Evolutionary conservation across 495 filamentous ascomycete species (phyloP).

Genomic region (Aspergillus baeticus): DNA sequence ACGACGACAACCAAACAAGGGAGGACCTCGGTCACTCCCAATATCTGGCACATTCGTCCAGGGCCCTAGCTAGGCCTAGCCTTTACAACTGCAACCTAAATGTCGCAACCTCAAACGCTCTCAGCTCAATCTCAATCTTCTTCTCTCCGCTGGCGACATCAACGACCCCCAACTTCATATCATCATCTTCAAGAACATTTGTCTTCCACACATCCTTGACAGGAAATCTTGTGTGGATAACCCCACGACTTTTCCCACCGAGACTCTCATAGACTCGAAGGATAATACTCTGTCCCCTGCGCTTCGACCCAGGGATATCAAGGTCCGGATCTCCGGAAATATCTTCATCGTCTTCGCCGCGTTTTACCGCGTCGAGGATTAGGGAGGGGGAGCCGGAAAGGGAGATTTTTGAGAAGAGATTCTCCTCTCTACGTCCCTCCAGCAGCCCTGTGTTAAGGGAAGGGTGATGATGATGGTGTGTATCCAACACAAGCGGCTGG

Average conservation of each 20-base stretch:
- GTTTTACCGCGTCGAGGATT: slow-evolving; percentile 81
- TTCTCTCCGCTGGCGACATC: slow-evolving; percentile 33
- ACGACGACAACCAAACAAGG: no score
- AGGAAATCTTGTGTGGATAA: slow-evolving; percentile 60
- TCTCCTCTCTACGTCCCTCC: neutral
- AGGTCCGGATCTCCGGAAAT: slow-evolving; percentile 55
- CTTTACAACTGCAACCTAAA: slow-evolving; percentile 69
- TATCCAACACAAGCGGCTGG: slow-evolving; percentile 60
- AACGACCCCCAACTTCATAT: slow-evolving; percentile 46
- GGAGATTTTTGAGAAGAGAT: slow-evolving; percentile 49
- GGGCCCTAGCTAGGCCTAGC: no score
- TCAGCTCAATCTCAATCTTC: slow-evolving; percentile 62
- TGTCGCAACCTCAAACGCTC: slow-evolving; percentile 89
- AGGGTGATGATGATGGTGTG: slow-evolving; percentile 1
- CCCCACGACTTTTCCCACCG: slow-evolving; percentile 74
- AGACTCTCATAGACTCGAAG: slow-evolving; percentile 86
- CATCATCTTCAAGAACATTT: slow-evolving; percentile 67
- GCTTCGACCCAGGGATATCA: slow-evolving; percentile 53
- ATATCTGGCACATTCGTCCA: no score
- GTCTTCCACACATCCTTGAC: slow-evolving; percentile 77
- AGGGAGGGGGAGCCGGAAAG: slow-evolving; percentile 59
- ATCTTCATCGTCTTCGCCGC: slow-evolving; percentile 94
- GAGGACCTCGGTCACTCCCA: no score
- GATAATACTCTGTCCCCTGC: slow-evolving; percentile 75
- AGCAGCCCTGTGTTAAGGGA: neutral